Conservation (phyloP, 2,329 filamentous ascomycete species). For the Fusarium sp. region DNA sequence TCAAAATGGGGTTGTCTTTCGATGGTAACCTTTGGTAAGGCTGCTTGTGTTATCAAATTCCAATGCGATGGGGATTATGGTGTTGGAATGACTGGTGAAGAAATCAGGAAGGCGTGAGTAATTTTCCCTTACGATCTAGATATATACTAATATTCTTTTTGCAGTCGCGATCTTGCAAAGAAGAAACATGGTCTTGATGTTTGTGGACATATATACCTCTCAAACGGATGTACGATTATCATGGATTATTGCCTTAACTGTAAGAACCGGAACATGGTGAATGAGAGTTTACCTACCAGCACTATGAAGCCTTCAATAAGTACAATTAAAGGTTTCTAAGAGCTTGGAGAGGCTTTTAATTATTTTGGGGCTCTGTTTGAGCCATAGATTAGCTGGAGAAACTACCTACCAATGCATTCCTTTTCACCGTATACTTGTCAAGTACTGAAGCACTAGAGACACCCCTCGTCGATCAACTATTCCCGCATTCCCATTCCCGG, state of each 20-base stretch:
- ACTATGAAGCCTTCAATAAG: no score
- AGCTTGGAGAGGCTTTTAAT: no score
- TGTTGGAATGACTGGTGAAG: conserved; percentile 7
- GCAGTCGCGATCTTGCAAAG: background rate
- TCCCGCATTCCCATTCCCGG: background rate
- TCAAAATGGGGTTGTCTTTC: conserved; percentile 6
- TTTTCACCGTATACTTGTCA: background rate
- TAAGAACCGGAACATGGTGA: no score
- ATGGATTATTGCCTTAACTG: conserved; percentile 23
- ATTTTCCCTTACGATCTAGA: no score
- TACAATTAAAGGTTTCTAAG: no score
- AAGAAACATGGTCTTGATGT: background rate
- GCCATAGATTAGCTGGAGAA: no score
- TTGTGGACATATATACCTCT: conserved; percentile 13
- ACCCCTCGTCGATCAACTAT: background rate
- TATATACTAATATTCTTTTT: background rate
- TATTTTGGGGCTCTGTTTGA: no score
- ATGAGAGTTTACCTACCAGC: no score
- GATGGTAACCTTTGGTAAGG: background rate
- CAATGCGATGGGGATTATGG: conserved; percentile 23
- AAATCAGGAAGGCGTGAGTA: background rate
- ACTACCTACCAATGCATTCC: no score
- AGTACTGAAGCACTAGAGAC: background rate
- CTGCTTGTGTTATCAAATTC: conserved; percentile 17
- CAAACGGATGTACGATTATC: conserved; percentile 10